Base-by-base conservation (phyloP, 441 rosid species). In the Macaranga tanarius region DNA sequence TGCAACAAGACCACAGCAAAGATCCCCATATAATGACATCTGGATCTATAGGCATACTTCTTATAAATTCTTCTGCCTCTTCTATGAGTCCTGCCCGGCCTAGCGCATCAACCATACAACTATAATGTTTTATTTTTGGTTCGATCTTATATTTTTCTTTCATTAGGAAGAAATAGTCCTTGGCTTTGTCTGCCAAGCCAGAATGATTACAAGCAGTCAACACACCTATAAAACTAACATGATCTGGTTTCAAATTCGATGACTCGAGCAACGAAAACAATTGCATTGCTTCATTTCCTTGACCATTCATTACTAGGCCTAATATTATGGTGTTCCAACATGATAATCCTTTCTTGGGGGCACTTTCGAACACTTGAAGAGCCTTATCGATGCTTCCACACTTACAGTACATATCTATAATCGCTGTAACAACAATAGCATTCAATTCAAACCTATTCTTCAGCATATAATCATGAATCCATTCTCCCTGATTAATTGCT, bases 321-420 rank as follows among this genome's bases (percentile, higher is more conserved):
- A 80, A 74, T 55, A 88, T 84, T 73, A 84, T 85, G 19, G 90
- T 82, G 74, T 86, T 88, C 88, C 92, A 88, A 16, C 97, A 90
- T 1, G 95, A 84, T 58, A 91, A 73, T 48, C 77, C 89, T 75
- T 74, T 88, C 55, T 70, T 69, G 10, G 75, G 65, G 45, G 75
- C 79, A 16, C 38, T 59, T 64, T 48, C 73, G 72, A 91, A 90
- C 69, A 87, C 89, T 69, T 54, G 75, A 23, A 83, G 65, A 66
- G 90, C 92, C 74, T 81, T 80, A 42, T 78, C 74, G 34, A 86
- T 70, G 58, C 84, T 74, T 45, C 97, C 98, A 54, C 91, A 88
- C 80, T 85, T 89, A 75, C 92, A 87, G 61, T 85, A 90, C 97
- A 90, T 88, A 83, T 90, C 92, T 71, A 88, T 81, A 66, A 92